Evolutionary conservation across 495 filamentous ascomycete genomes (phyloP).

Genomic region (Penicillium cataractarum): DNA sequence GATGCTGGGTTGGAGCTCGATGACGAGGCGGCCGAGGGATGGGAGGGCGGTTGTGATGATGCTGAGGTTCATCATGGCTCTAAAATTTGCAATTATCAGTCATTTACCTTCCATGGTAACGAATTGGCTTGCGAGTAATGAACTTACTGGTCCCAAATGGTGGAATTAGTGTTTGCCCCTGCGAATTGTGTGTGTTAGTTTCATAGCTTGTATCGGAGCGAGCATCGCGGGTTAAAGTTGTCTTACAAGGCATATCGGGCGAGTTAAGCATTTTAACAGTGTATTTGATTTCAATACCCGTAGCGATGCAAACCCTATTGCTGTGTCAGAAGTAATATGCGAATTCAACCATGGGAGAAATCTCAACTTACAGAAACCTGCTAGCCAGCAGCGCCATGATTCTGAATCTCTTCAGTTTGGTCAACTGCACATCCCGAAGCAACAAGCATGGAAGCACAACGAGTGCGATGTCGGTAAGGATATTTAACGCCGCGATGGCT

Average conservation of each 20-base stretch:
- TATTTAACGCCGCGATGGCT: conserved; percentile 30
- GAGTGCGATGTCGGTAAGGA: conserved; percentile 27
- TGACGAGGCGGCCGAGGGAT: conserved; percentile 33
- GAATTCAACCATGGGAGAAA: neutral
- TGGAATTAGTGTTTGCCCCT: conserved; percentile 27
- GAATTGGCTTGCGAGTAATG: neutral
- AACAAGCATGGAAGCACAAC: conserved; percentile 29
- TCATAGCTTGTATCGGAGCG: too few species aligned
- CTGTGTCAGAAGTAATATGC: neutral
- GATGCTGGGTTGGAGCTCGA: conserved; percentile 33
- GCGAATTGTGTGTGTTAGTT: neutral
- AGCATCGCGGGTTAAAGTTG: neutral
- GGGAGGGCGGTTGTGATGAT: conserved; percentile 35
- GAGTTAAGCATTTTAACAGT: conserved; percentile 14
- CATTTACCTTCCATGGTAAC: neutral
- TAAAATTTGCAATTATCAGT: conserved; percentile 1
- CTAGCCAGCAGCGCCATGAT: conserved; percentile 31
- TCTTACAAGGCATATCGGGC: conserved; percentile 25
- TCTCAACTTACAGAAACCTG: conserved; percentile 30
- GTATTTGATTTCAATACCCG: conserved; percentile 26
- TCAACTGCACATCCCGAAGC: conserved; percentile 28
- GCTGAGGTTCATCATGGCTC: conserved; percentile 33
- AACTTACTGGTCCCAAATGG: conserved; percentile 34
- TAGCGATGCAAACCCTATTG: conserved; percentile 23
- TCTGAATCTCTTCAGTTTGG: conserved; percentile 18